Evolutionary conservation across 306 rosid genomes (phyloP).

Genomic region (Fragaria vesca): DNA sequence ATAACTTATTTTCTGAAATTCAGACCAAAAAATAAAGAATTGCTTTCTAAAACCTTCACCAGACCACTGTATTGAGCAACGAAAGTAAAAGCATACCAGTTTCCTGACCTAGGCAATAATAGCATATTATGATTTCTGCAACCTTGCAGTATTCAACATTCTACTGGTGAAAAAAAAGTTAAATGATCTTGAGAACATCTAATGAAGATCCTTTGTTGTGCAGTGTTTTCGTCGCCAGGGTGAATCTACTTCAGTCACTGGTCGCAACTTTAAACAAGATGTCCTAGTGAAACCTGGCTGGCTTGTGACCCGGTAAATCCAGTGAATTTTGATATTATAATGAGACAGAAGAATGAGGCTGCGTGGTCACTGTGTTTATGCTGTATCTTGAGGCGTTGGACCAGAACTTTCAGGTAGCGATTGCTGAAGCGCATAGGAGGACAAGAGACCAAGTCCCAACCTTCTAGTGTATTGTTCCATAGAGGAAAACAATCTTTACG

Average conservation of each 20-base stretch:
- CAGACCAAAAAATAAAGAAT: neutral
- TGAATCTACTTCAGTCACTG: constrained; percentile 82
- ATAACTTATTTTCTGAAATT: neutral
- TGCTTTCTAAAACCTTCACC: neutral
- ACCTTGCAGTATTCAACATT: neutral
- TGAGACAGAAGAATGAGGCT: constrained; percentile 2
- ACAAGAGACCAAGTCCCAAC: neutral
- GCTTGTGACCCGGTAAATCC: constrained; percentile 70
- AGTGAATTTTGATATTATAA: constrained; percentile 16
- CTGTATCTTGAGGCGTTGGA: neutral
- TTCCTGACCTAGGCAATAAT: neutral
- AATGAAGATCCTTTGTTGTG: constrained; percentile 31
- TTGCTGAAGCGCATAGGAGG: neutral
- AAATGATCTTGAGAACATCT: neutral
- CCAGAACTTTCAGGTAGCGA: constrained; percentile 17
- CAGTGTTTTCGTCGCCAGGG: constrained; percentile 98
- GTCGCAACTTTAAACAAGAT: constrained; percentile 87
- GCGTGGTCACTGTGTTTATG: neutral
- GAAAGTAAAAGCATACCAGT: constrained; percentile 4
- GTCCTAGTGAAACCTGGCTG: constrained; percentile 80
- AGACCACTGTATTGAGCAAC: neutral
- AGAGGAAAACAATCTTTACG: neutral
- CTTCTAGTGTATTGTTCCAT: neutral
- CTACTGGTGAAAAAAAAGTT: neutral
- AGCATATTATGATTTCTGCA: neutral